Percentiles rank a stretch among this genome's conserved stretches.
Evolutionary conservation across 2,329 filamentous ascomycete species (phyloP).

Genomic region (Aspergillus ibericus): DNA sequence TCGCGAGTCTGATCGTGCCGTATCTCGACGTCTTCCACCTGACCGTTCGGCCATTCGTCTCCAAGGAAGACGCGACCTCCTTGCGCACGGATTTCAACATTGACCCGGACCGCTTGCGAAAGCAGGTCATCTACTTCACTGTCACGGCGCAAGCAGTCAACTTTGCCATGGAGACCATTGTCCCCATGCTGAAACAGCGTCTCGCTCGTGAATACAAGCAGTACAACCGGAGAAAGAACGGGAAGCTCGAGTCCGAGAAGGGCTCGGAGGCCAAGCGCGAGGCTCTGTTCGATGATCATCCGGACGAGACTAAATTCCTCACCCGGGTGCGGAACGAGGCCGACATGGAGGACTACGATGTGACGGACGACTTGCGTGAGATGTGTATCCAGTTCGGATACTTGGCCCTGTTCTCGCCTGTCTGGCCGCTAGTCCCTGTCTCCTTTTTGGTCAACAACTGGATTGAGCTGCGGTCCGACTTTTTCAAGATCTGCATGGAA

Average conservation of each 20-base stretch:
- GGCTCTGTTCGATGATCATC: conserved; percentile 61
- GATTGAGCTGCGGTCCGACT: conserved; percentile 91
- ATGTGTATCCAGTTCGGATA: conserved; percentile 94
- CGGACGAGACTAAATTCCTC: conserved; percentile 81
- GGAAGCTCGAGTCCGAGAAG: conserved; percentile 21
- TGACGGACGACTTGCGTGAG: conserved; percentile 86
- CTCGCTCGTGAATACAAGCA: conserved; percentile 69
- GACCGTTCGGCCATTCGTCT: conserved; percentile 72
- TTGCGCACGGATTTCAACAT: conserved; percentile 68
- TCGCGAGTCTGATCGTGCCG: conserved; percentile 80
- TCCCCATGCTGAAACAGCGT: conserved; percentile 81
- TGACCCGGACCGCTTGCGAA: conserved; percentile 78
- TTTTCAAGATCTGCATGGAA: conserved; percentile 89
- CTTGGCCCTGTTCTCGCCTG: conserved; percentile 84
- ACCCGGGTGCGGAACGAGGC: conserved; percentile 81
- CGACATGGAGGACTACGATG: conserved; percentile 83
- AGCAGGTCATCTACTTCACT: conserved; percentile 95
- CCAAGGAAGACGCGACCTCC: conserved; percentile 69
- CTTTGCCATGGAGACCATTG: conserved; percentile 78
- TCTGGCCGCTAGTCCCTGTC: conserved; percentile 87
- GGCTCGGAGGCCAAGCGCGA: conserved; percentile 26
- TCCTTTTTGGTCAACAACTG: conserved; percentile 96
- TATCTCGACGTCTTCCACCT: conserved; percentile 84
- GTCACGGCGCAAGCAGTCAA: conserved; percentile 94
- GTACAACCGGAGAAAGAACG: conserved; percentile 31